Evolutionary conservation across 371 early-diverging fungal species (phyloP), one percentile per base, ranked within the genome.

Genomic region (Entomophthora muscae): DNA sequence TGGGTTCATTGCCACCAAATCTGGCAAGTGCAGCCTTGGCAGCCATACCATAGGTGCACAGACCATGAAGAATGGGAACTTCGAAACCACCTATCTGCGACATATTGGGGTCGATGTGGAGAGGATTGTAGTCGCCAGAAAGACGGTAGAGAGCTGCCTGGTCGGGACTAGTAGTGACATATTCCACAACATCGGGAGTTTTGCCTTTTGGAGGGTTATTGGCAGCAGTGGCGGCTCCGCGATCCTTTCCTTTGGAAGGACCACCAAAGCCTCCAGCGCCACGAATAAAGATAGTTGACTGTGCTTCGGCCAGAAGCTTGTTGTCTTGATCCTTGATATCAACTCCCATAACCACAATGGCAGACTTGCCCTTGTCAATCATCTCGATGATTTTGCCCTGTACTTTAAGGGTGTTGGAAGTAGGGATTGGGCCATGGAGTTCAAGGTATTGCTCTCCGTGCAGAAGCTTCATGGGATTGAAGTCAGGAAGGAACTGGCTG

Each of bases 381-480:
- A 98, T 83, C 65, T 95, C 97, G 63, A 98, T 76, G 55, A 95
- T 69, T 67, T 78, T 80, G 61, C 88, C 80, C 30, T 81, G 80
- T 65, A 88, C 83, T 60, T 73, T 78, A 56, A 98, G 74, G 31
- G 76, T 84, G 64, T 90, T 95, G 22, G 76, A 70, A 53, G 90
- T 83, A 27, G 94, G 93, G 26, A 95, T 73, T 29, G 92, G 88
- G 65, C 81, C 81, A 71, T 87, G 78, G 63, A 95, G 68, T 66
- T 89, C 84, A 58, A 93, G 73, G 78, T 84, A 95, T 75, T 98
- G 97, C 73, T 98, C 97, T 65, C 96, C 98, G 73, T 98, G 98
- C 64, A 98, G 79, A 66, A 98, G 80, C 91, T 91, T 90, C 94
- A 94, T 94, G 33, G 93, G 94, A 75, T 95, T 93, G 76, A 91